Percentiles rank a stretch among this genome's conserved stretches.
These are phyloP conservation scores for Fusarium temperatum DNA, from an alignment of 2,329 filamentous ascomycete species.

Conservation along the genomic window DNA sequence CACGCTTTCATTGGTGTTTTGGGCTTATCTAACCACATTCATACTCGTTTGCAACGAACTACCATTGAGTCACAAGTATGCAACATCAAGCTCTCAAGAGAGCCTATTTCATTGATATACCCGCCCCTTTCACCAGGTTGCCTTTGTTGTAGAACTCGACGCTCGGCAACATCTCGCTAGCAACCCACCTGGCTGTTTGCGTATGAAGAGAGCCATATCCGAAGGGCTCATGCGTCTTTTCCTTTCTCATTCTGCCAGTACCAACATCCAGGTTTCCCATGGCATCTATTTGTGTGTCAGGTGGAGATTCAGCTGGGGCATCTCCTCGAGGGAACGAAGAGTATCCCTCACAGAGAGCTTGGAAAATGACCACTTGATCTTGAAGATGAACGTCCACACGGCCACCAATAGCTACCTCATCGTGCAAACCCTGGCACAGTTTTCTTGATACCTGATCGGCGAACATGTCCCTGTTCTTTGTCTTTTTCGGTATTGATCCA, in stretches of 20 bases:
- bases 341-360: conserved; percentile 63
- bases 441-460: conserved; percentile 55
- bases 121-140: conserved; percentile 58
- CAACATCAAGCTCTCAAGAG: background rate
- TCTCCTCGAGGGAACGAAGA: conserved; percentile 56
- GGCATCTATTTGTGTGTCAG: conserved; percentile 38
- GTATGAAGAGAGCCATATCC: conserved; percentile 66
- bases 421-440: conserved; percentile 56
- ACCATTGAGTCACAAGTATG: background rate
- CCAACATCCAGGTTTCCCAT: conserved; percentile 44
- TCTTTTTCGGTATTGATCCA: conserved; percentile 53
- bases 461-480: conserved; percentile 40
- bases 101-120: conserved; percentile 33
- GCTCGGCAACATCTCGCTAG: conserved; percentile 58
- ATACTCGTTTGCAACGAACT: background rate
- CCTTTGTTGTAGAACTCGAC: conserved; percentile 63
- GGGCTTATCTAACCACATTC: background rate
- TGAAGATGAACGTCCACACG: conserved; percentile 66
- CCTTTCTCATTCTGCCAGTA: conserved; percentile 48
- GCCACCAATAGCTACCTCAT: conserved; percentile 56
- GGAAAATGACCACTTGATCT: conserved; percentile 69
- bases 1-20: conserved; percentile 2
- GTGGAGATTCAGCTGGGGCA: conserved; percentile 18
- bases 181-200: conserved; percentile 69
- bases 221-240: conserved; percentile 60